Conservation (phyloP, 345 rosid species). For the Carallia pectinifolia region DNA sequence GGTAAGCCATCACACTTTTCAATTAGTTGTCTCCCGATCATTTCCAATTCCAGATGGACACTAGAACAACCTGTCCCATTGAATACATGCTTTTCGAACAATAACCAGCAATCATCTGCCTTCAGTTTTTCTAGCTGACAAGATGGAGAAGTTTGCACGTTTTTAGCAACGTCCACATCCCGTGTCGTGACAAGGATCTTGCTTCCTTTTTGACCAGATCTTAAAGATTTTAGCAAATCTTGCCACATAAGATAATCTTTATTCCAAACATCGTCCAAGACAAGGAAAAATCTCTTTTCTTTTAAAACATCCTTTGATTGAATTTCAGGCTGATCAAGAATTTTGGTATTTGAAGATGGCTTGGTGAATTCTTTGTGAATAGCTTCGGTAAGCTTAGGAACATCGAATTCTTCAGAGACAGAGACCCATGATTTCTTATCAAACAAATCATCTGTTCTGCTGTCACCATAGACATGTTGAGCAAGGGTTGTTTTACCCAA, state of each 20-base stretch:
- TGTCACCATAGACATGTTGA: constrained; percentile 10
- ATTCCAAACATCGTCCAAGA: constrained; percentile 21
- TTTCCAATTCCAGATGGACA: not conserved
- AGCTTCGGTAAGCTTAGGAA: not conserved
- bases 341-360: not conserved
- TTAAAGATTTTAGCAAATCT: not conserved
- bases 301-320: not conserved
- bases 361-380: not conserved
- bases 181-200: constrained; percentile 15
- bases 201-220: not conserved
- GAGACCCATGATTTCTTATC: constrained; percentile 9
- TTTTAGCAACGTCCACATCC: not conserved
- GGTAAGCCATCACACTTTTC: constrained; percentile 18
- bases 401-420: constrained; percentile 5
- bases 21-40: constrained; percentile 6
- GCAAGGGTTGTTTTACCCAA: constrained; percentile 27
- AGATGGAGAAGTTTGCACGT: not conserved
- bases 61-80: not conserved
- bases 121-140: not conserved
- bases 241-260: not conserved
- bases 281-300: constrained; percentile 2
- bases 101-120: constrained; percentile 8
- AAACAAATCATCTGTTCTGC: not conserved
- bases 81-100: constrained; percentile 13
- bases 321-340: not conserved